phyloP scores from a whole-genome alignment of 1,284 basidiomycete species.

The Cryptococcus wingfieldii region DNA sequence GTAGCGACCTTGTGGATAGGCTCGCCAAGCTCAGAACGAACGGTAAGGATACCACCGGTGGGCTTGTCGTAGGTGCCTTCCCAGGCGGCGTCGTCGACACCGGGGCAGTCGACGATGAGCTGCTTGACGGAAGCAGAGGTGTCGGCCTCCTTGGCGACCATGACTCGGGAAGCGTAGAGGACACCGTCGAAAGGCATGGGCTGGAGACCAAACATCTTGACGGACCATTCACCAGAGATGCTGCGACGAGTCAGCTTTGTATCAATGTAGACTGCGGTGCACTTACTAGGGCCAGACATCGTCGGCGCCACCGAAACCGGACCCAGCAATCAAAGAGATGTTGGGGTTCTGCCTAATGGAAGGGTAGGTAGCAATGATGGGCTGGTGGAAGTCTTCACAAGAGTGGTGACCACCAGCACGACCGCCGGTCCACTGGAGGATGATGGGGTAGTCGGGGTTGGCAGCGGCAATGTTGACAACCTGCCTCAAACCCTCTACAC shows the following conservation, averaged over 20 bases:
- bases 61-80: constrained; percentile 93
- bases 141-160: constrained; percentile 98
- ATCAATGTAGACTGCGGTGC: background rate
- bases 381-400: constrained; percentile 98
- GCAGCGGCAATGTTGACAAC: constrained; percentile 92
- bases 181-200: constrained; percentile 99
- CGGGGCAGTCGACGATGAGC: constrained; percentile 88
- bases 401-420: constrained; percentile 99
- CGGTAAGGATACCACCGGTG: constrained; percentile 93
- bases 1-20: constrained; percentile 99
- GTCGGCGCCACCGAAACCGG: constrained; percentile 91
- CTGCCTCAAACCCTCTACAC: constrained; percentile 93
- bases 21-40: constrained; percentile 95
- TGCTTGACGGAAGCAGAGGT: constrained; percentile 92
- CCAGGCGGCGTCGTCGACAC: constrained; percentile 87
- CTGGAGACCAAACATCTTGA: constrained; percentile 72
- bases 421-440: constrained; percentile 98
- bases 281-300: constrained; percentile 86
- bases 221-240: constrained; percentile 92
- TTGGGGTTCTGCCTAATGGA: constrained; percentile 84
- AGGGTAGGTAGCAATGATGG: constrained; percentile 84
- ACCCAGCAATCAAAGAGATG: constrained; percentile 88
- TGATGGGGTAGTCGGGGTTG: constrained; percentile 96
- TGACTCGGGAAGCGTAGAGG: constrained; percentile 90
- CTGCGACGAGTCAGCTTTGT: constrained; percentile 6